phyloP scores from a whole-genome alignment of 345 rosid genomes.

The Trapa incisa region DNA sequence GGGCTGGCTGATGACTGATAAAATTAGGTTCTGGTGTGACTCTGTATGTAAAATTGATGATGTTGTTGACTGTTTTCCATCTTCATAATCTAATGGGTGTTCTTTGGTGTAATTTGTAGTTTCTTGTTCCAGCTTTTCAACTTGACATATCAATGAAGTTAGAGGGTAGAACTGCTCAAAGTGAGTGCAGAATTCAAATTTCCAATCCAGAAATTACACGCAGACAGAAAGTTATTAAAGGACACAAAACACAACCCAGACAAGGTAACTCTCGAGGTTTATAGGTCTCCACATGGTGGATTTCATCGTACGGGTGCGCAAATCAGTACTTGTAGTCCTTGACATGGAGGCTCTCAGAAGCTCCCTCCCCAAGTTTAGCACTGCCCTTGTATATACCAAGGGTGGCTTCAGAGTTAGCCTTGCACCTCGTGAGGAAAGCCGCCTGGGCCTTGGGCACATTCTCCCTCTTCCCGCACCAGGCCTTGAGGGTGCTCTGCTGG shows the following conservation, averaged over 20 bases:
- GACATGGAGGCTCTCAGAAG: constrained; percentile 81
- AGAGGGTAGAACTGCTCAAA: no score
- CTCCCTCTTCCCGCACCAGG: constrained; percentile 77
- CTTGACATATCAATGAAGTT: constrained; percentile 9
- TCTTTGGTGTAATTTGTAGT: constrained; percentile 14
- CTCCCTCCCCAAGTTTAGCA: constrained; percentile 62
- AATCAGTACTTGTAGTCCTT: constrained; percentile 77
- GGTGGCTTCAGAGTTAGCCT: constrained; percentile 94
- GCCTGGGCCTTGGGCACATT: constrained; percentile 59
- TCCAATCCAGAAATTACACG: no score
- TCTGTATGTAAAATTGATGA: constrained; percentile 37
- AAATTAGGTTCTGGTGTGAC: constrained; percentile 30
- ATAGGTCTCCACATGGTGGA: not conserved
- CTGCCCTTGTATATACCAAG: constrained; percentile 77
- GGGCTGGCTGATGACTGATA: constrained; percentile 31
- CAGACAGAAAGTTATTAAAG: no score
- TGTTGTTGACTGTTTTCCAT: constrained; percentile 7
- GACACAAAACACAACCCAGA: no score
- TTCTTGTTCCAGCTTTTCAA: constrained; percentile 9
- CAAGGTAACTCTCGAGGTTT: not conserved
- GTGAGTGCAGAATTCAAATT: no score
- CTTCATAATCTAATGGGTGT: constrained; percentile 17
- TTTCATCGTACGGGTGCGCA: not conserved
- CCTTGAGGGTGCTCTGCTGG: constrained; percentile 86
- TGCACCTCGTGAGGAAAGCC: constrained; percentile 52